Conservation (phyloP, 345 rosid genomes). For the Leavenworthia alabamica region DNA sequence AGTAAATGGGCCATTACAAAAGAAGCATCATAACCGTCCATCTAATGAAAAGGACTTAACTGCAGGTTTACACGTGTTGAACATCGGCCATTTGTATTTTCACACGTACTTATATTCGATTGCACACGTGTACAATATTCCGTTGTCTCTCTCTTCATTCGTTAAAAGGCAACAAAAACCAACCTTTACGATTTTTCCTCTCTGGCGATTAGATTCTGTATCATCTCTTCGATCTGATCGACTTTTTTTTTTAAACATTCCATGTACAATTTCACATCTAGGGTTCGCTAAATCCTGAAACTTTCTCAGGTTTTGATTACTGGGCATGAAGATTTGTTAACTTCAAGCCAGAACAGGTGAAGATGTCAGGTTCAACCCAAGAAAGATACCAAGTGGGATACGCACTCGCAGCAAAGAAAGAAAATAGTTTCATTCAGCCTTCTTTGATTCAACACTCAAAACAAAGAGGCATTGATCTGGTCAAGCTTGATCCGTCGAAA, state of each 20-base stretch:
- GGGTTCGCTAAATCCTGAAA: conserved; percentile 6
- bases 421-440: conserved; percentile 38
- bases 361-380: conserved; percentile 34
- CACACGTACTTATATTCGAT: conserved; percentile 26
- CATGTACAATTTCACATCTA: neutral
- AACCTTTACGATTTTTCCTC: conserved; percentile 19
- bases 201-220: conserved; percentile 14
- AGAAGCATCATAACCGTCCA: neutral
- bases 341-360: conserved; percentile 9
- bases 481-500: conserved; percentile 37
- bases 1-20: conserved; percentile 5
- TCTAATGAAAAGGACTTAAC: neutral
- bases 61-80: conserved; percentile 18
- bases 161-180: conserved; percentile 12
- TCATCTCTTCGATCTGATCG: conserved; percentile 18
- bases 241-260: too few species aligned
- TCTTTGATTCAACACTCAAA: conserved; percentile 41
- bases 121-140: conserved; percentile 29
- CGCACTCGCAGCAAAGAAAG: conserved; percentile 49
- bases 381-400: conserved; percentile 39
- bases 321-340: conserved; percentile 23
- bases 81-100: conserved; percentile 11
- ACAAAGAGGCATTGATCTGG: conserved; percentile 36
- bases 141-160: conserved; percentile 18
- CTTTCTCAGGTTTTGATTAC: conserved; percentile 15